Conservation (phyloP, 208 protist species). For the Leishmania amazonensis region DNA sequence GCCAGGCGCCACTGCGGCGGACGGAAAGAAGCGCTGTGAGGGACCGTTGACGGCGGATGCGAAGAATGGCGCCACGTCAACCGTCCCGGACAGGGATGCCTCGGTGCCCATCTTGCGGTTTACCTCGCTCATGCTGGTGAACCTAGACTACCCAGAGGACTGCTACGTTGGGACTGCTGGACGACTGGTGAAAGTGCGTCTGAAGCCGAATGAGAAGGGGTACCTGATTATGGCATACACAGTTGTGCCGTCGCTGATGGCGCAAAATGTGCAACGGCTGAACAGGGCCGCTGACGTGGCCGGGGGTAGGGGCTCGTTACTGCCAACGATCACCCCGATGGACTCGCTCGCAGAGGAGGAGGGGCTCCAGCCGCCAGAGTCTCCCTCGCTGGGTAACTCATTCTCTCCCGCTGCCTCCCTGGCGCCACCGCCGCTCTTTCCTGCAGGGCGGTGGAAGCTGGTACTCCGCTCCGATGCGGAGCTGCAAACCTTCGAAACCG, state of each 20-base stretch:
- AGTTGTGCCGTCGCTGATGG: slow-evolving; percentile 19
- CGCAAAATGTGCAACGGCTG: not conserved
- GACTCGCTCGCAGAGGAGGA: not conserved
- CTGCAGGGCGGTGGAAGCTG: slow-evolving; percentile 61
- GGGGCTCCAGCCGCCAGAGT: not conserved
- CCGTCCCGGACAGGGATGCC: not conserved
- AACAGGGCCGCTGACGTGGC: not conserved
- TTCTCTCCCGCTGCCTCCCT: not conserved
- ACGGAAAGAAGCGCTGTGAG: slow-evolving; percentile 11
- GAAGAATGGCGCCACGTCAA: not conserved
- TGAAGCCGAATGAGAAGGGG: slow-evolving; percentile 76
- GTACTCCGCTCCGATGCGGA: slow-evolving; percentile 53
- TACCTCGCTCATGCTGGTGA: slow-evolving; percentile 55
- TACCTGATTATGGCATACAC: slow-evolving; percentile 83
- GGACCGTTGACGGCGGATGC: not conserved
- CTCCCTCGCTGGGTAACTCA: not conserved
- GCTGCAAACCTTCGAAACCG: slow-evolving; percentile 51
- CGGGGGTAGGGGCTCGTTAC: not conserved
- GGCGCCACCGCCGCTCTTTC: slow-evolving; percentile 28
- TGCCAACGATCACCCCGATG: not conserved
- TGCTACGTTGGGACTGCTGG: slow-evolving; percentile 43
- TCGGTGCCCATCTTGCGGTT: slow-evolving; percentile 47
- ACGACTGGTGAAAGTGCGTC: slow-evolving; percentile 43
- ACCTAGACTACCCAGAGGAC: slow-evolving; percentile 63
- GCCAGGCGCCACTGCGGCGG: not conserved